Conservation (phyloP, 768 basidiomycete genomes). For the Lactarius hatsudake region DNA sequence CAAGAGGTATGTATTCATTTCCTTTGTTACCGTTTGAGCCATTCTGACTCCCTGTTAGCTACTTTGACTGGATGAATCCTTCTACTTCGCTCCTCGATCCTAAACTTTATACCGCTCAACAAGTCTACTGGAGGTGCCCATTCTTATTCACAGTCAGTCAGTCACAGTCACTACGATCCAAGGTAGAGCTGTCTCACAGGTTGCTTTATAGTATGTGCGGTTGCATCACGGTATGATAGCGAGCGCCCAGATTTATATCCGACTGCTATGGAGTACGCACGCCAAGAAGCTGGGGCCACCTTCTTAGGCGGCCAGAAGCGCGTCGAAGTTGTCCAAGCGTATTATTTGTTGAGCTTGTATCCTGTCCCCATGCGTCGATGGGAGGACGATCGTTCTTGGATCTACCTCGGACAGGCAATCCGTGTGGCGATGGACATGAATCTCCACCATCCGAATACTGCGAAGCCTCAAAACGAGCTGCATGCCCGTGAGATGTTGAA, state of each 20-base stretch:
- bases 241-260: slow-evolving; percentile 71
- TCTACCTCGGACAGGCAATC: slow-evolving; percentile 86
- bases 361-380: slow-evolving; percentile 71
- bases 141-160: slow-evolving; percentile 91
- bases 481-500: slow-evolving; percentile 88
- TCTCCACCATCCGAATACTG: slow-evolving; percentile 71
- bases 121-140: slow-evolving; percentile 78
- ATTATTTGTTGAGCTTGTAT: slow-evolving; percentile 74
- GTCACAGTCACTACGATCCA: slow-evolving; percentile 33
- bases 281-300: slow-evolving; percentile 71
- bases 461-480: slow-evolving; percentile 74
- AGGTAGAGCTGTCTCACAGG: not conserved
- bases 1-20: slow-evolving; percentile 22
- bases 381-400: slow-evolving; percentile 89
- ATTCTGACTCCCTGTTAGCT: slow-evolving; percentile 20
- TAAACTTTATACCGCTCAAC: slow-evolving; percentile 79
- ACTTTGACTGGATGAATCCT: slow-evolving; percentile 72
- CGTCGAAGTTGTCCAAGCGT: slow-evolving; percentile 84
- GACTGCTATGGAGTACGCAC: slow-evolving; percentile 69
- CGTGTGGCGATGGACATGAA: slow-evolving; percentile 88
- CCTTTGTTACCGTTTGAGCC: not conserved
- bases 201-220: slow-evolving; percentile 65
- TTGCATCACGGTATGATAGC: slow-evolving; percentile 74
- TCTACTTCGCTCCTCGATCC: slow-evolving; percentile 83
- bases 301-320: slow-evolving; percentile 73